phyloP scores from a whole-genome alignment of 805 yeast species.

The Ogataea nonfermentans region DNA sequence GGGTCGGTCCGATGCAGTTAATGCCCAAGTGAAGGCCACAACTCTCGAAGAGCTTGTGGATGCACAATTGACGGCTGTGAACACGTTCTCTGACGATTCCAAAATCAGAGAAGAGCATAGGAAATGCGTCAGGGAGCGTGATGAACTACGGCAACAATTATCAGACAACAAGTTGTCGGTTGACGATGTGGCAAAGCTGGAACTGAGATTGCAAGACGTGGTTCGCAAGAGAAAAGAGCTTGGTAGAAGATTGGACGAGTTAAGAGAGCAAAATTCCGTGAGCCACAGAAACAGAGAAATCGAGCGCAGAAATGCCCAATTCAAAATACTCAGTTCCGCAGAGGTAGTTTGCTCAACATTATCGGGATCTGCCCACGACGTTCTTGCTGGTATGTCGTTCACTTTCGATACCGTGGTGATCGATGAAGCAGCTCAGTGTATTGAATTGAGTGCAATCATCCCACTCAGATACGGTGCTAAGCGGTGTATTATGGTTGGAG shows the following conservation, averaged over 20 bases:
- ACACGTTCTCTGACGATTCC: slow-evolving; percentile 40
- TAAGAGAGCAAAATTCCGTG: slow-evolving; percentile 69
- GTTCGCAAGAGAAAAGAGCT: slow-evolving; percentile 62
- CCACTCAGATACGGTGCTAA: slow-evolving; percentile 90
- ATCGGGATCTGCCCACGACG: slow-evolving; percentile 92
- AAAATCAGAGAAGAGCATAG: slow-evolving; percentile 50
- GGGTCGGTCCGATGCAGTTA: slow-evolving; percentile 87
- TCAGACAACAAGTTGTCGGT: slow-evolving; percentile 29
- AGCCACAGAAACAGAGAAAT: slow-evolving; percentile 74
- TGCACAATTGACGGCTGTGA: slow-evolving; percentile 42
- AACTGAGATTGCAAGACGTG: slow-evolving; percentile 52
- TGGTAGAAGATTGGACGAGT: slow-evolving; percentile 72
- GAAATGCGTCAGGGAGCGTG: slow-evolving; percentile 56
- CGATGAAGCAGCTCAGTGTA: slow-evolving; percentile 98
- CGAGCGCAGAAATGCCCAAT: slow-evolving; percentile 72
- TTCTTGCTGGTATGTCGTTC: slow-evolving; percentile 69
- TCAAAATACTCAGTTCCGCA: slow-evolving; percentile 66
- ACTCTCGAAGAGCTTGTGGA: slow-evolving; percentile 88
- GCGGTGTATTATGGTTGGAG: slow-evolving; percentile 96
- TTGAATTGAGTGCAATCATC: slow-evolving; percentile 85
- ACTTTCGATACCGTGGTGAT: slow-evolving; percentile 87
- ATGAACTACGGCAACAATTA: slow-evolving; percentile 45
- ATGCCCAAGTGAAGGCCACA: slow-evolving; percentile 74
- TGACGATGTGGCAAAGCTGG: slow-evolving; percentile 48
- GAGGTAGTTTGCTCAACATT: slow-evolving; percentile 88